A percentile compares a stretch with the other conserved stretches of the same genome.
phyloP scores from a whole-genome alignment of 1,284 basidiomycete species.

The Ustanciosporium gigantosporum region DNA sequence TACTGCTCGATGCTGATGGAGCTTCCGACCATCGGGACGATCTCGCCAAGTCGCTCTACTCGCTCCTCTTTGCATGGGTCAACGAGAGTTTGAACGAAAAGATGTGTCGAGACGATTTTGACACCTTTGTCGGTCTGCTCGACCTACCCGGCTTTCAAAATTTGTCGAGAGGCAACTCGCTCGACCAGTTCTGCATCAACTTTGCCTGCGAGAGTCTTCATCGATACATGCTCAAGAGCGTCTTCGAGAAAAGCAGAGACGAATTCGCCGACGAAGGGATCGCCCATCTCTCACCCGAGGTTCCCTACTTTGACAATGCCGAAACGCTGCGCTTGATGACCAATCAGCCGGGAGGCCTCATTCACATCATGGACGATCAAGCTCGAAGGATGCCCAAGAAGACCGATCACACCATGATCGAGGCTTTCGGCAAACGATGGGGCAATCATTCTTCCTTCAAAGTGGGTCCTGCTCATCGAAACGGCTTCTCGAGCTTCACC shows the following conservation, averaged over 20 bases:
- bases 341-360: constrained; percentile 83
- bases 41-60: constrained; percentile 88
- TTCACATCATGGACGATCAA: constrained; percentile 98
- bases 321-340: constrained; percentile 86
- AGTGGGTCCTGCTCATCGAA: constrained; percentile 65
- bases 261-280: constrained; percentile 89
- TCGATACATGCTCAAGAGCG: constrained; percentile 75
- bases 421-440: constrained; percentile 91
- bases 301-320: constrained; percentile 86
- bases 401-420: constrained; percentile 90
- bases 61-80: constrained; percentile 92
- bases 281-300: constrained; percentile 70
- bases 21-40: constrained; percentile 90
- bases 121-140: constrained; percentile 88
- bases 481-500: constrained; percentile 83
- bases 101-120: constrained; percentile 64
- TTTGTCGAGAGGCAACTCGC: constrained; percentile 76
- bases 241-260: constrained; percentile 77
- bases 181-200: constrained; percentile 96
- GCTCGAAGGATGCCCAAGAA: constrained; percentile 82
- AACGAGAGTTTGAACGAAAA: constrained; percentile 95
- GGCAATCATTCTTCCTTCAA: constrained; percentile 84
- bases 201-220: constrained; percentile 90
- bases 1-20: constrained; percentile 91
- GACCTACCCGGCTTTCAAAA: constrained; percentile 82